A percentile compares a stretch with the other conserved stretches of the same genome.
These are phyloP conservation scores for Leucocoprinus leucothites DNA, from an alignment of 768 basidiomycete genomes.

Conservation along the genomic window DNA sequence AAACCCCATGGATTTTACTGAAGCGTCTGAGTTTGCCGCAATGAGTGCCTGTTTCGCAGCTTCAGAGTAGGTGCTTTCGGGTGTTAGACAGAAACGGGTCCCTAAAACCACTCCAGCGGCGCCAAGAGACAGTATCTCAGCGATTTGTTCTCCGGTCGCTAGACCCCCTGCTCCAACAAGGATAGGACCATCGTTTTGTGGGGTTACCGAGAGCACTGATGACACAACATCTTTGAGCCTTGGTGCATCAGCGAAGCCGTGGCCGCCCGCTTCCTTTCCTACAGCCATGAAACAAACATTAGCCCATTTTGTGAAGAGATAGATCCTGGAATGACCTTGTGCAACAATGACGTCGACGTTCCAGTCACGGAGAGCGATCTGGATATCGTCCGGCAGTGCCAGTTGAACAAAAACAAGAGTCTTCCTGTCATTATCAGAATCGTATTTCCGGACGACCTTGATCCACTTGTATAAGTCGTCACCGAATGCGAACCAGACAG, in stretches of 20 bases:
- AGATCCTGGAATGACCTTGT: slow-evolving; percentile 53
- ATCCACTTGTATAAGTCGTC: slow-evolving; percentile 60
- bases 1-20: slow-evolving; percentile 61
- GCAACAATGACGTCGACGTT: slow-evolving; percentile 74
- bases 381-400: slow-evolving; percentile 56
- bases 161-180: slow-evolving; percentile 78
- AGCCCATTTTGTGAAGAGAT: too few species aligned
- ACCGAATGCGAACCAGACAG: slow-evolving; percentile 78
- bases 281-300: too few species aligned
- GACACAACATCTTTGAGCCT: slow-evolving; percentile 62
- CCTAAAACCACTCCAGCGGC: slow-evolving; percentile 68
- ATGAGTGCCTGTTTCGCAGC: slow-evolving; percentile 52
- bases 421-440: slow-evolving; percentile 35
- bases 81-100: slow-evolving; percentile 70
- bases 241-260: slow-evolving; percentile 55
- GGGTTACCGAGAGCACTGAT: slow-evolving; percentile 42
- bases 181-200: slow-evolving; percentile 40
- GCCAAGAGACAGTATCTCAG: slow-evolving; percentile 62
- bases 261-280: slow-evolving; percentile 84
- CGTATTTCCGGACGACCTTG: slow-evolving; percentile 51
- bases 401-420: slow-evolving; percentile 64
- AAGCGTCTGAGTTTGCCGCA: slow-evolving; percentile 38
- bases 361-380: slow-evolving; percentile 60
- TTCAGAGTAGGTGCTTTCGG: slow-evolving; percentile 58
- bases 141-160: slow-evolving; percentile 59